A percentile compares a stretch with the other conserved stretches of the same genome.
Evolutionary conservation across 2,329 filamentous ascomycete species (phyloP).

Genomic region (Teratosphaeria gauchensis): DNA sequence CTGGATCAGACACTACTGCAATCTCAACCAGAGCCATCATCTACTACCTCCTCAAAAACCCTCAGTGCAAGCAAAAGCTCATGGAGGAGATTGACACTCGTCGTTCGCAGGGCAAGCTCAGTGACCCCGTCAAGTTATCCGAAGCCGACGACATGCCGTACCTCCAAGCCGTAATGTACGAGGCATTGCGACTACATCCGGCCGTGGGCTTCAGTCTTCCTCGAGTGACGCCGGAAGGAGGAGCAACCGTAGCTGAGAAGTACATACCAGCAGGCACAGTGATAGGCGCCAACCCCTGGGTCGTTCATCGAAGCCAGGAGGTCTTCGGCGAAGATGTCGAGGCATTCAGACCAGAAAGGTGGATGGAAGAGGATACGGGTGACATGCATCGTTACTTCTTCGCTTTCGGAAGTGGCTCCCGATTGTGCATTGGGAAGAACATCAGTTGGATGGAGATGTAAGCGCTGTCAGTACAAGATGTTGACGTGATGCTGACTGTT

Average conservation of each 20-base stretch:
- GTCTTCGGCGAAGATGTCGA: constrained; percentile 25
- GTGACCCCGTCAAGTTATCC: constrained; percentile 19
- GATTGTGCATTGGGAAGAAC: constrained; percentile 22
- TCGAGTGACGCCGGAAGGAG: constrained; percentile 30
- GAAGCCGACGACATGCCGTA: constrained; percentile 31
- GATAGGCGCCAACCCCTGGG: constrained; percentile 24
- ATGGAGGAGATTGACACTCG: constrained; percentile 26
- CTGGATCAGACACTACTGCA: constrained; percentile 36
- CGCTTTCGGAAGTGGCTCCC: constrained; percentile 25
- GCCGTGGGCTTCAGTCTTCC: constrained; percentile 32
- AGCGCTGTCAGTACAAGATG: not conserved
- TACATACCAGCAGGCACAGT: constrained; percentile 23
- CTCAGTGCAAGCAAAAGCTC: constrained; percentile 20
- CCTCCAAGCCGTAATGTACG: constrained; percentile 36
- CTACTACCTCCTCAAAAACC: constrained; percentile 30
- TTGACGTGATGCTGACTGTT: not conserved
- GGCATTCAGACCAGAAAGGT: constrained; percentile 27
- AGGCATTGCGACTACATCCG: constrained; percentile 34
- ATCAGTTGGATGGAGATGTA: constrained; percentile 22
- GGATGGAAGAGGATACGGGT: constrained; percentile 20
- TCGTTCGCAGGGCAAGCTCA: constrained; percentile 16
- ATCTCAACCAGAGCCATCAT: constrained; percentile 29
- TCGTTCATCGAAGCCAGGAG: constrained; percentile 21
- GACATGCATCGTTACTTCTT: constrained; percentile 26
- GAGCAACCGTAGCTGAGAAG: constrained; percentile 26